Base-by-base conservation (phyloP, 176 grass and related monocot species). In the Phyllostachys edulis region DNA sequence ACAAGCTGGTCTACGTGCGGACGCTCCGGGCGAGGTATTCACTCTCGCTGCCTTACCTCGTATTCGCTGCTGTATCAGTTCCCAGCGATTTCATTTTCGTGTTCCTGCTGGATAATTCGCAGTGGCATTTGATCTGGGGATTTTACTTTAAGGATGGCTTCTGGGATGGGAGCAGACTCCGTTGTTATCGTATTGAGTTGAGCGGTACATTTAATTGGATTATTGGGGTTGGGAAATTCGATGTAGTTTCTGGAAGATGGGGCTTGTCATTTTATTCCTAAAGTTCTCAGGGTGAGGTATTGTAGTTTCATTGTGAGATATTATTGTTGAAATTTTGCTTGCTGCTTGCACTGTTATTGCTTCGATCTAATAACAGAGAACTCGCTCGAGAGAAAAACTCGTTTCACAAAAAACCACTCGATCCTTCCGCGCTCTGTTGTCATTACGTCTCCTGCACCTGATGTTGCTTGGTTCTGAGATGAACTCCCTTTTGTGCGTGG, bases 1-100 rank as follows among this genome's bases (percentile, higher is more conserved):
- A 99, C 85, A 99, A 99, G 77, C 89, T 99, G 70, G 91, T 99
- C 64, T 99, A 96, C 37, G 91, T 99, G 17, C 88, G 90, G 21
- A 80, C 97, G 21, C 93, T 94, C 26, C 80, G 86, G 70, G 88
- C 97, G 39, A 99, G 93, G 93, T 99, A 85, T 18, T 62, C 23
- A 6, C 14, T 5, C 32, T 46, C 51, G 63, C 13, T 54, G 21
- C 57, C 34, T 65, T 36, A 34, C 5, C 36, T 67, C 17, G 4
- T 39, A 26, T 63, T 12, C 12, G 8, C 37, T 67, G 52, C 38
- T 21, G 64, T n/a, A 63, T 39, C 50, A 9, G 0, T 77, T 74
- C 50, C 82, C 65, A 50, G 18, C 14, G 49, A 41, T 71, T 55
- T 15, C 67, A 37, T 82, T 71, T 75, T 47, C 57, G 18, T 32